Base-by-base conservation (phyloP, 2,329 filamentous ascomycete genomes). In the Zymoseptoria pseudotritici region DNA sequence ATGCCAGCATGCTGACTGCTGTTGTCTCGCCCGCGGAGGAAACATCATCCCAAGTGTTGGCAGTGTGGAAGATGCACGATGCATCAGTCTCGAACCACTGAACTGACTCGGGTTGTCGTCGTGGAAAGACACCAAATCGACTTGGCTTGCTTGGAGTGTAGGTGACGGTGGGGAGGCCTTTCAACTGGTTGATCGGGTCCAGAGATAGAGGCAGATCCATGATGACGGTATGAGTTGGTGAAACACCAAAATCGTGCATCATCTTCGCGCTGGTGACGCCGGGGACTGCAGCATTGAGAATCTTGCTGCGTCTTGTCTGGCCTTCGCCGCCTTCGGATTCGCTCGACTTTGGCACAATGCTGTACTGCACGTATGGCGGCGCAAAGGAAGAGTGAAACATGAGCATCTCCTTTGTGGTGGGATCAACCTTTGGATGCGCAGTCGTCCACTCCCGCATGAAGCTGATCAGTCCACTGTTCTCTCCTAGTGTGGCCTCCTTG, bases 221-320 rank as follows among this genome's bases (percentile, higher is more conserved):
- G 58, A 90, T 87, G 46, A 89, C 74, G 0, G 86, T 88, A 66
- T 88, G 80, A 4, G 69, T 71, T 4, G 74, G 78, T 1, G 86
- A 87, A 1, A 86, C 86, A 13, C 87, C 87, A 72, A 89, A 90
- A 70, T 90, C 87, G 68, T 90, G 87, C 86, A 90, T 90, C 81
- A 90, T 86, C 69, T 86, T 88, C 1, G 86, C 83, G 1, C 82
- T 82, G 3, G 77, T 76, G 24, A 89, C 78, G 0, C 86, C 86
- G 0, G 85, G 81, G 0, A 90, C 78, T 0, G 84, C 76, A 6
- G 77, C 73, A 63, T 84, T 83, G 58, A 87, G 74, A 54, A 77
- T 65, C 50, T 64, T 70, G 49, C 19, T 61, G 20, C 4, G 36
- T 22, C 19, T 50, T n/a, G 31, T 29, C 4, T 53, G 36, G 1